Percentiles rank a stretch among this genome's conserved stretches.
Conservation (phyloP, 208 protist species). For the Trypanosoma mega region DNA sequence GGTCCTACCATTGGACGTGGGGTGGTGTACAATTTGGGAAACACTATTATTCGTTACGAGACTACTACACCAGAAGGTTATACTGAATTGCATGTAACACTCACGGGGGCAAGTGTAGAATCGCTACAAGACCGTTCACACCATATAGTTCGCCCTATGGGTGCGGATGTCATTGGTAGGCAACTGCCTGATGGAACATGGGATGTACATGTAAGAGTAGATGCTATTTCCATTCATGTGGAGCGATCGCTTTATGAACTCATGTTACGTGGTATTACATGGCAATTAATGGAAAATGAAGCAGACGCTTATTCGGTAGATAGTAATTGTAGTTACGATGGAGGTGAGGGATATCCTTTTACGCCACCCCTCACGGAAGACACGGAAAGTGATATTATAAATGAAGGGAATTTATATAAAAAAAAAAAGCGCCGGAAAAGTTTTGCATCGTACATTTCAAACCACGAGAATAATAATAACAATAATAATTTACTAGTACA, state of each 20-base stretch:
- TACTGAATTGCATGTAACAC: slow-evolving; percentile 2
- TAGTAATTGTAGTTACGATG: too few relatives aligned
- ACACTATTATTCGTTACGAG: slow-evolving; percentile 16
- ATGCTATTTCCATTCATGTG: slow-evolving; percentile 31
- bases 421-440: too few relatives aligned
- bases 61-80: too few relatives aligned
- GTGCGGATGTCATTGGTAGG: slow-evolving; percentile 9
- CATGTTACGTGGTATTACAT: slow-evolving; percentile 35
- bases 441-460: too few relatives aligned
- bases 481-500: too few relatives aligned
- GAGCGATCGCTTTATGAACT: slow-evolving; percentile 47
- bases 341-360: neutral
- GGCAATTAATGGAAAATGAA: slow-evolving; percentile 26
- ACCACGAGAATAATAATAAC: too few relatives aligned
- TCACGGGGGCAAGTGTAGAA: slow-evolving; percentile 5
- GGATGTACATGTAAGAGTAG: slow-evolving; percentile 26
- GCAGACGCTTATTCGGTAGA: neutral
- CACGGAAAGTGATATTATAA: neutral
- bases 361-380: too few relatives aligned
- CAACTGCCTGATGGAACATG: neutral
- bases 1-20: slow-evolving; percentile 25
- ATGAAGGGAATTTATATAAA: neutral
- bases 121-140: slow-evolving; percentile 1
- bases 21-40: slow-evolving; percentile 29
- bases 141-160: slow-evolving; percentile 21